Conservation (phyloP, 495 filamentous ascomycete species). For the Podospora appendiculata region DNA sequence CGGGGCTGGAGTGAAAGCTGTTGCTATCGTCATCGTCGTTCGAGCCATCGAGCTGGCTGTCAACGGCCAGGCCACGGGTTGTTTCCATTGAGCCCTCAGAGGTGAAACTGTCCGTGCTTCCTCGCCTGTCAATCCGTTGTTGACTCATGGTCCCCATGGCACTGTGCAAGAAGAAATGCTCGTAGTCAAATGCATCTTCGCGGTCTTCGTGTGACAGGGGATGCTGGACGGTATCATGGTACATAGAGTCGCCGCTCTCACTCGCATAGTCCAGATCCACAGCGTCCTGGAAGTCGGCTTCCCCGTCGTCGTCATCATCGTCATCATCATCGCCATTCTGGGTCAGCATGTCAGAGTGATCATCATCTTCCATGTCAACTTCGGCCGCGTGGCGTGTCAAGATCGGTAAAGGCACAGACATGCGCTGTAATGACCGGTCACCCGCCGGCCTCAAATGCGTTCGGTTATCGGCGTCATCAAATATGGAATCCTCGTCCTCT, state of each 20-base stretch:
- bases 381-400: not conserved
- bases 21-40: not conserved
- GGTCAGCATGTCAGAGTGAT: slow-evolving; percentile 22
- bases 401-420: not conserved
- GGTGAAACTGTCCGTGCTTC: slow-evolving; percentile 48
- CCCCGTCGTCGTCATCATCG: slow-evolving; percentile 7
- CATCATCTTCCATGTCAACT: slow-evolving; percentile 11
- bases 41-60: not conserved
- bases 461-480: slow-evolving; percentile 11
- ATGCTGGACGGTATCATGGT: slow-evolving; percentile 47
- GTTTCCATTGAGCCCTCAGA: slow-evolving; percentile 73
- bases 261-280: slow-evolving; percentile 30
- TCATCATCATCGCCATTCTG: slow-evolving; percentile 23
- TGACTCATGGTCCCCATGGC: slow-evolving; percentile 66
- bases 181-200: slow-evolving; percentile 95
- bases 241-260: slow-evolving; percentile 46
- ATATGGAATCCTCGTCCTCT: too few relatives aligned
- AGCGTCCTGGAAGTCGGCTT: slow-evolving; percentile 16
- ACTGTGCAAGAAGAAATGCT: slow-evolving; percentile 89
- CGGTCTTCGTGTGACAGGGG: slow-evolving; percentile 78
- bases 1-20: not conserved
- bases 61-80: slow-evolving; percentile 44
- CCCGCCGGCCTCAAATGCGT: slow-evolving; percentile 5
- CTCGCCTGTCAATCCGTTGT: slow-evolving; percentile 35
- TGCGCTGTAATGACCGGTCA: not conserved